Evolutionary conservation across 768 basidiomycete species (phyloP).

Genomic region (Candolleomyces eurysporus): DNA sequence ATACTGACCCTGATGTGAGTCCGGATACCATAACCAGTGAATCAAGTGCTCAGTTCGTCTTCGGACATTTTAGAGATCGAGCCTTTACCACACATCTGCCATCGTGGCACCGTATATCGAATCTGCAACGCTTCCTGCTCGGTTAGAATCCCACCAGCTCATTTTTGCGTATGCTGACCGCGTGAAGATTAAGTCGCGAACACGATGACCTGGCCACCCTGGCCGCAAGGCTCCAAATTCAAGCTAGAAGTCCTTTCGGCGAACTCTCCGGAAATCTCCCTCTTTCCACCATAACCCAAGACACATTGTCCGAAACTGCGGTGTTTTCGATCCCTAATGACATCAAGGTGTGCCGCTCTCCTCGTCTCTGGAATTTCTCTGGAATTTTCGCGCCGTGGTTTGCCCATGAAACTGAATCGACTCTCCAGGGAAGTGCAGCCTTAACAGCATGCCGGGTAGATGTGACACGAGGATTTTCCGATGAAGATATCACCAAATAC

Average conservation of each 20-base stretch:
- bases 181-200: constrained; percentile 25
- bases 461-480: constrained; percentile 59
- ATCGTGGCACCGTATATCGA: constrained; percentile 60
- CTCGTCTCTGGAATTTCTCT: neutral
- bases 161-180: constrained; percentile 1
- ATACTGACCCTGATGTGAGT: constrained; percentile 29
- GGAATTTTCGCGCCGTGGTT: neutral
- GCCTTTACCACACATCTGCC: constrained; percentile 51
- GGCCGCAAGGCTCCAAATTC: constrained; percentile 50
- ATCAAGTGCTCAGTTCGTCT: neutral
- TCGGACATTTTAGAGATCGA: constrained; percentile 10
- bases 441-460: constrained; percentile 32
- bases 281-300: constrained; percentile 16
- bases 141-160: constrained; percentile 34
- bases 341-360: constrained; percentile 15
- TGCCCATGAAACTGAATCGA: neutral
- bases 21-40: neutral
- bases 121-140: constrained; percentile 54
- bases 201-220: constrained; percentile 43
- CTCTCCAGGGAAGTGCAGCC: neutral
- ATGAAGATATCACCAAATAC: constrained; percentile 34
- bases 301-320: neutral
- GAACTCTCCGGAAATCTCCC: constrained; percentile 58
- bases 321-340: constrained; percentile 13
- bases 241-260: constrained; percentile 51